These are phyloP conservation scores for Aaosphaeria arxii DNA, from an alignment of 2,329 filamentous ascomycete genomes.

Conservation along the genomic window DNA sequence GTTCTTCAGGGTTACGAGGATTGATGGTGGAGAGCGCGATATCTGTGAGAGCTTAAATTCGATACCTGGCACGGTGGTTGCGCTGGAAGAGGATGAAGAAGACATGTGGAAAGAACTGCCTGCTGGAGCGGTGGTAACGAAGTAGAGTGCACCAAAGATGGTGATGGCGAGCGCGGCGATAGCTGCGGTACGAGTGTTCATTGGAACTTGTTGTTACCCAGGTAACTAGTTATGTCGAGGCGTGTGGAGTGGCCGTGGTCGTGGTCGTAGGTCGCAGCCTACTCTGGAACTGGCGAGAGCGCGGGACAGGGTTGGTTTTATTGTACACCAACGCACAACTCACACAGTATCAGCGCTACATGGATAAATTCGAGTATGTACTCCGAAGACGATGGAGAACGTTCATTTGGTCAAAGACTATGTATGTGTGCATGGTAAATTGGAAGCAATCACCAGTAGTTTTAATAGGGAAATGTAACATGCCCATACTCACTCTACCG, in stretches of 20 bases:
- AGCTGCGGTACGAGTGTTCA: slow-evolving; percentile 23
- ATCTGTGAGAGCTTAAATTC: slow-evolving; percentile 27
- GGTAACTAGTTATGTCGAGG: not conserved
- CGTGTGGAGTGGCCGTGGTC: not conserved
- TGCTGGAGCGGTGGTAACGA: slow-evolving; percentile 16
- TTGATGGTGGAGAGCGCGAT: slow-evolving; percentile 24
- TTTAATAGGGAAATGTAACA: no score
- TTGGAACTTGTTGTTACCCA: slow-evolving; percentile 8
- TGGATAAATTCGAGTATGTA: no score
- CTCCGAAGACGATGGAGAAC: no score
- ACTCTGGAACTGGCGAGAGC: no score
- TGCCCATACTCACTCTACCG: no score
- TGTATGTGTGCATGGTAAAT: no score
- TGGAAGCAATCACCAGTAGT: no score
- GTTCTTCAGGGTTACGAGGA: slow-evolving; percentile 38
- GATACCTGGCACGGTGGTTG: slow-evolving; percentile 21
- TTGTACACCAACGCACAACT: no score
- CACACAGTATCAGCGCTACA: no score
- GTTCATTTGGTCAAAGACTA: no score
- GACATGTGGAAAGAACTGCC: slow-evolving; percentile 22
- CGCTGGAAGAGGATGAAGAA: slow-evolving; percentile 1
- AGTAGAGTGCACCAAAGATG: slow-evolving; percentile 26
- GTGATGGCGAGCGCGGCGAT: slow-evolving; percentile 22
- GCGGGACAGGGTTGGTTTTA: no score
- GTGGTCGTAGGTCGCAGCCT: no score